These are phyloP conservation scores for Pleurotus pulmonarius DNA, from an alignment of 768 basidiomycete genomes.

Conservation along the genomic window DNA sequence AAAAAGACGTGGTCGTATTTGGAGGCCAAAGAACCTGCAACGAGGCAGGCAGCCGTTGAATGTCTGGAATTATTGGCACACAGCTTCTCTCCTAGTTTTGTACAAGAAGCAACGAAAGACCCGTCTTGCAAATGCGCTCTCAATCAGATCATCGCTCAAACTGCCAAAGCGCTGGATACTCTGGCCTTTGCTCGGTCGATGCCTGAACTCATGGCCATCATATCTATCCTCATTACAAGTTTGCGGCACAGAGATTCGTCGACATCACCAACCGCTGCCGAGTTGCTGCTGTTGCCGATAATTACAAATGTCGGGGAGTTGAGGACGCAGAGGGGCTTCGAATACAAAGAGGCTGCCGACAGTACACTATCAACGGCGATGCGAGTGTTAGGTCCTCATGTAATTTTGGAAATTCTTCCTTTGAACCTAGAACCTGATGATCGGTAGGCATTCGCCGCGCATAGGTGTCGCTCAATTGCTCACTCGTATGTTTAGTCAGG, in stretches of 20 bases:
- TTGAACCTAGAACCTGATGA: slow-evolving; percentile 82
- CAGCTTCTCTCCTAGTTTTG: slow-evolving; percentile 67
- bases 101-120: slow-evolving; percentile 48
- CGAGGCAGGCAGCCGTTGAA: slow-evolving; percentile 60
- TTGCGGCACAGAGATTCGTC: slow-evolving; percentile 48
- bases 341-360: slow-evolving; percentile 88
- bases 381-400: slow-evolving; percentile 81
- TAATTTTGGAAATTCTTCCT: slow-evolving; percentile 70
- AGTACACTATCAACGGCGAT: slow-evolving; percentile 74
- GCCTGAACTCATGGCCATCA: slow-evolving; percentile 73
- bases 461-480: too few species aligned
- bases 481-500: slow-evolving; percentile 39
- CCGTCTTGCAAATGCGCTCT: slow-evolving; percentile 46
- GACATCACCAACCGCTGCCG: slow-evolving; percentile 54
- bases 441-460: slow-evolving; percentile 44
- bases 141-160: slow-evolving; percentile 57
- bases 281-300: slow-evolving; percentile 64
- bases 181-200: slow-evolving; percentile 71
- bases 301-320: slow-evolving; percentile 72
- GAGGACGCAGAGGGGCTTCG: slow-evolving; percentile 77
- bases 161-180: slow-evolving; percentile 66
- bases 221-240: slow-evolving; percentile 64
- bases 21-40: slow-evolving; percentile 59
- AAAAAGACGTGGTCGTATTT: slow-evolving; percentile 73
- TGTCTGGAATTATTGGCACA: slow-evolving; percentile 61